Conservation (phyloP, 106 monocot genomes). For the Platanthera zijinensis region DNA sequence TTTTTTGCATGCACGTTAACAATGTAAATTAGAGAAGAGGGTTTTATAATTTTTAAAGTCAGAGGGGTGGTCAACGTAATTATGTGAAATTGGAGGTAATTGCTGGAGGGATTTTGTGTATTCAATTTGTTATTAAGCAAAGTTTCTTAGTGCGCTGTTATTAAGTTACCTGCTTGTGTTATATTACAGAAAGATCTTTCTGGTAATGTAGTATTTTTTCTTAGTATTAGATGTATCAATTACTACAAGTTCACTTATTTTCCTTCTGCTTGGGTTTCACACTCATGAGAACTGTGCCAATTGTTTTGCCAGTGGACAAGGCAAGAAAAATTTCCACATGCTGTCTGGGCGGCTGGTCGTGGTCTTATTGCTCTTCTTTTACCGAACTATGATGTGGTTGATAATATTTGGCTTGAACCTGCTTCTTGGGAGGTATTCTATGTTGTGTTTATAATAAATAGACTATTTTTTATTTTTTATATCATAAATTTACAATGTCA, state of each 20-base stretch:
- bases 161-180: background rate
- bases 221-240: background rate
- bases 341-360: constrained; percentile 85
- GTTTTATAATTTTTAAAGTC: too few relatives aligned
- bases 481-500: background rate
- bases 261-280: background rate
- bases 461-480: background rate
- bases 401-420: constrained; percentile 86
- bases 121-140: background rate
- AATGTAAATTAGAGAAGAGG: too few relatives aligned
- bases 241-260: background rate
- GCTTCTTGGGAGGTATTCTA: constrained; percentile 69
- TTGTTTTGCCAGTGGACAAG: constrained; percentile 54
- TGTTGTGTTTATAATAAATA: background rate
- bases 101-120: background rate
- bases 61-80: background rate
- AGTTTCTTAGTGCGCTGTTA: background rate
- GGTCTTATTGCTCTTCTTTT: constrained; percentile 78
- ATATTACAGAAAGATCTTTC: background rate
- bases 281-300: background rate
- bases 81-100: background rate
- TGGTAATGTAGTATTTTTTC: background rate
- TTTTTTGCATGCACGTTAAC: too few relatives aligned
- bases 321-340: constrained; percentile 84
- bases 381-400: constrained; percentile 80